Percentiles rank a stretch among this genome's conserved stretches.
Conservation (phyloP, 1,139 yeast species). For the Pneumocystis oryctolagi region DNA sequence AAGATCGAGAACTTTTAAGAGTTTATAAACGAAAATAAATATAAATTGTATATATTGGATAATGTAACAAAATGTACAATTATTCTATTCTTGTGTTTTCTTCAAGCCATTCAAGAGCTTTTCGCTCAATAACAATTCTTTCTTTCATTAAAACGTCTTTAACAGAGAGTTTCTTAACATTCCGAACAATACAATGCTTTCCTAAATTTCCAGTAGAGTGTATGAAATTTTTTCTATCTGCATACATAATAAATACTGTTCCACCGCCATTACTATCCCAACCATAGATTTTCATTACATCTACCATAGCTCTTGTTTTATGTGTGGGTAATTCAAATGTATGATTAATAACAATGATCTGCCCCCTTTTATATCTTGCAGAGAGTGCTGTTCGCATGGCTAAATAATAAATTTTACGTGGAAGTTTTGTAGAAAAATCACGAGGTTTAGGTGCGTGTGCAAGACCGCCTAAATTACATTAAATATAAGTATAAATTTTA, state of each 20-base stretch:
- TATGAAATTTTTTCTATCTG: neutral
- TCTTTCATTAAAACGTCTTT: neutral
- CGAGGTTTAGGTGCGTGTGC: constrained; percentile 84
- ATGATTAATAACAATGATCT: constrained; percentile 53
- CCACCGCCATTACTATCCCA: constrained; percentile 4
- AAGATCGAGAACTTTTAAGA: neutral
- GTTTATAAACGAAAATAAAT: neutral
- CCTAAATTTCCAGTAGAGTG: neutral
- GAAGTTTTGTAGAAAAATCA: constrained; percentile 76
- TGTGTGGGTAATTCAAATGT: constrained; percentile 28
- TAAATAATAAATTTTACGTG: constrained; percentile 51
- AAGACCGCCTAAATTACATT: constrained; percentile 36
- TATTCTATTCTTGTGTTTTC: neutral
- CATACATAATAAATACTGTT: neutral
- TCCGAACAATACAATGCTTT: neutral
- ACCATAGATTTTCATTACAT: constrained; percentile 11
- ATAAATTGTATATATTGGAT: neutral
- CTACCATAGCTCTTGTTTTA: constrained; percentile 10
- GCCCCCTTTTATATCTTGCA: constrained; percentile 62
- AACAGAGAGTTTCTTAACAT: neutral
- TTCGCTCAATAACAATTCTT: neutral
- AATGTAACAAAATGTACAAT: neutral
- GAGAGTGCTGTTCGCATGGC: constrained; percentile 76
- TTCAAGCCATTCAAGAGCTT: neutral
- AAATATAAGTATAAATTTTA: neutral